Base-by-base conservation (phyloP, 2,329 filamentous ascomycete genomes). In the Graphilbum ipis-grandicollis region DNA sequence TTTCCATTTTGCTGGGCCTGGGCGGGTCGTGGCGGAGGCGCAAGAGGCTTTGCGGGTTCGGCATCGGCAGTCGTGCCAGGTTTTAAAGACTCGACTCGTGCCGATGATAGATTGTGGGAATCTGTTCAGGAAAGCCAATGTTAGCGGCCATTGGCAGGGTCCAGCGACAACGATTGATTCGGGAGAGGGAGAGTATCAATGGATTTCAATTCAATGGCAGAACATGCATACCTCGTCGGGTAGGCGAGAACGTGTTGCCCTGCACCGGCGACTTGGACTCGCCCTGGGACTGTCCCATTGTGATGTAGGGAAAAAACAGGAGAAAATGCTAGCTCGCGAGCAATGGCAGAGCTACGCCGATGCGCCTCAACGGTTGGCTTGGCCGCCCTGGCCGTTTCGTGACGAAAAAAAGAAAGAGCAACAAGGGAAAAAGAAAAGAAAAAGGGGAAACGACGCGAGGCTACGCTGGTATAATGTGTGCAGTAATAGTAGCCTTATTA, bases 11-110 rank as follows among this genome's bases (percentile, higher is more conserved):
- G 40, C 33, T 45, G 44, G 31, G 59, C 54, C 51, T 69, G 68
- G 44, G 59, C 60, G 38, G 75, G 70, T 56, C 76, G 75, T 41
- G 77, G 78, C 39, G 79, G 77, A 47, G 78, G 77, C 46, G 76
- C 75, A 50, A 83, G 67, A 39, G 76, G 72, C 58, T 72, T 73
- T 50, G 72, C 62, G 38, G 59, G 55, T 52, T 78, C 73, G 55
- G 64, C 28, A 6, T 15, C 33, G n/a, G 39, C 13, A 4, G 40
- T 34, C n/a, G n/a, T n/a, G n/a, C n/a, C n/a, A 29, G 31, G 6
- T 15, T 32, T 39, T 36, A 34, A 12, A 3, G 12, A 9, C 3
- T 37, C 34, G 19, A 13, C 5, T 13, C 37, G 22, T 22, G 14
- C 10, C 18, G 34, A 12, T 15, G 34, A 14, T 12, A n/a, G 10